These are phyloP conservation scores for Sclerotinia borealis DNA, from an alignment of 2,329 filamentous ascomycete species.

Conservation along the genomic window DNA sequence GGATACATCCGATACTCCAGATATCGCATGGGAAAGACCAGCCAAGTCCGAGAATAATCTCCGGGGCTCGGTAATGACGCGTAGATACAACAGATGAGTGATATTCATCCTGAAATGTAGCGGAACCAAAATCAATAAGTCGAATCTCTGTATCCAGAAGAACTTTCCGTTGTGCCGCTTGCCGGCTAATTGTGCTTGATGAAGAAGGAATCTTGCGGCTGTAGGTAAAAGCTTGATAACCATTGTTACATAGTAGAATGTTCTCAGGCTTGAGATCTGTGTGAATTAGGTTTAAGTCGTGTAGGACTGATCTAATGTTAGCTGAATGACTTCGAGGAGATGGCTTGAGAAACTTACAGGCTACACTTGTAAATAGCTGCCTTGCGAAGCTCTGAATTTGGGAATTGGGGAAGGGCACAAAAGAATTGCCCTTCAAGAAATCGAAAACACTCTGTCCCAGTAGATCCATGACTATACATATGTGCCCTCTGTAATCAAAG, in stretches of 20 bases:
- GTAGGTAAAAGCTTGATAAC: slow-evolving; percentile 66
- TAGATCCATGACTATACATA: slow-evolving; percentile 74
- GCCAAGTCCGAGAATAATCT: slow-evolving; percentile 64
- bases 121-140: slow-evolving; percentile 66
- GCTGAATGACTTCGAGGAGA: neutral
- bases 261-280: slow-evolving; percentile 72
- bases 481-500: slow-evolving; percentile 95
- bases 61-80: slow-evolving; percentile 62
- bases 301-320: slow-evolving; percentile 58
- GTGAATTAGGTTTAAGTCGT: slow-evolving; percentile 95
- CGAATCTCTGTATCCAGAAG: slow-evolving; percentile 64
- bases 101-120: slow-evolving; percentile 68
- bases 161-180: slow-evolving; percentile 58
- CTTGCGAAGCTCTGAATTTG: slow-evolving; percentile 97
- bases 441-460: slow-evolving; percentile 97
- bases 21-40: slow-evolving; percentile 70
- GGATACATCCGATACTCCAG: slow-evolving; percentile 68
- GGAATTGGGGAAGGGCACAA: slow-evolving; percentile 95
- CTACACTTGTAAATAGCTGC: slow-evolving; percentile 95
- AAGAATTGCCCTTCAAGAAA: slow-evolving; percentile 90
- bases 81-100: slow-evolving; percentile 67
- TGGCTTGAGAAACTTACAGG: slow-evolving; percentile 60
- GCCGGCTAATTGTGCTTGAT: slow-evolving; percentile 51
- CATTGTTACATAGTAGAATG: slow-evolving; percentile 59
- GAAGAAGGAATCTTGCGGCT: slow-evolving; percentile 65